A percentile compares a stretch with the other conserved stretches of the same genome.
Evolutionary conservation across 2,329 filamentous ascomycete genomes (phyloP).

Genomic region (Fusarium anguioides): DNA sequence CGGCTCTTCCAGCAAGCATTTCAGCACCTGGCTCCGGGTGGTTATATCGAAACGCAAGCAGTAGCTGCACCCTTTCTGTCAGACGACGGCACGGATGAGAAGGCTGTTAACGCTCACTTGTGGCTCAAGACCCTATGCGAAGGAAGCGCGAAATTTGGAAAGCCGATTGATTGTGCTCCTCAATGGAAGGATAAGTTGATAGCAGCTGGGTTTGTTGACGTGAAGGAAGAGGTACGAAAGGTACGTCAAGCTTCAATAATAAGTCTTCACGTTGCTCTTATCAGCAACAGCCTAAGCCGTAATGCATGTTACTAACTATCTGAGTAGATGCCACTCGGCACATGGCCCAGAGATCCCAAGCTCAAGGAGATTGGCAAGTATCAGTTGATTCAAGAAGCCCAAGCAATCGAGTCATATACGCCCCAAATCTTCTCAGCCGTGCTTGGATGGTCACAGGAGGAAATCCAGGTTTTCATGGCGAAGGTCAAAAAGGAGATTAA

Average conservation of each 20-base stretch:
- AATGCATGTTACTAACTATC: too few relatives aligned
- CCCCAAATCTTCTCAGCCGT: slow-evolving; percentile 11
- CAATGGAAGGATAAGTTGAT: slow-evolving; percentile 7
- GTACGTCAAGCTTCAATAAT: too few relatives aligned
- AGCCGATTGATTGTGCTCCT: slow-evolving; percentile 5
- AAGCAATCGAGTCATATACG: slow-evolving; percentile 22
- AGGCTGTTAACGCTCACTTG: slow-evolving; percentile 4
- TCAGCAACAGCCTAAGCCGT: too few relatives aligned
- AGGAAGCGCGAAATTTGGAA: slow-evolving; percentile 5
- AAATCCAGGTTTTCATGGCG: slow-evolving; percentile 28
- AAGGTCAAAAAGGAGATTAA: slow-evolving; percentile 27
- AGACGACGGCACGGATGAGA: slow-evolving; percentile 10
- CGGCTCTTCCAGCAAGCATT: slow-evolving; percentile 4
- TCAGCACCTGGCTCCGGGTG: neutral
- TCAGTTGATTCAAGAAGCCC: slow-evolving; percentile 5
- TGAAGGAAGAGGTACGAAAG: slow-evolving; percentile 13
- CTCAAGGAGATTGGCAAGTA: slow-evolving; percentile 22
- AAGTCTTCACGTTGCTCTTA: too few relatives aligned
- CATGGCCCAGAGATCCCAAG: slow-evolving; percentile 16
- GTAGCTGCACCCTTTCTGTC: neutral
- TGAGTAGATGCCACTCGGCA: slow-evolving; percentile 4
- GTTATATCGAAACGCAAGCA: slow-evolving; percentile 11
- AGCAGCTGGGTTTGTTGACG: slow-evolving; percentile 7
- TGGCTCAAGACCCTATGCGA: neutral
- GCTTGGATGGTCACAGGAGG: slow-evolving; percentile 24